Evolutionary conservation across 169 alveolate species (phyloP).

Genomic region (Theileria equi): DNA sequence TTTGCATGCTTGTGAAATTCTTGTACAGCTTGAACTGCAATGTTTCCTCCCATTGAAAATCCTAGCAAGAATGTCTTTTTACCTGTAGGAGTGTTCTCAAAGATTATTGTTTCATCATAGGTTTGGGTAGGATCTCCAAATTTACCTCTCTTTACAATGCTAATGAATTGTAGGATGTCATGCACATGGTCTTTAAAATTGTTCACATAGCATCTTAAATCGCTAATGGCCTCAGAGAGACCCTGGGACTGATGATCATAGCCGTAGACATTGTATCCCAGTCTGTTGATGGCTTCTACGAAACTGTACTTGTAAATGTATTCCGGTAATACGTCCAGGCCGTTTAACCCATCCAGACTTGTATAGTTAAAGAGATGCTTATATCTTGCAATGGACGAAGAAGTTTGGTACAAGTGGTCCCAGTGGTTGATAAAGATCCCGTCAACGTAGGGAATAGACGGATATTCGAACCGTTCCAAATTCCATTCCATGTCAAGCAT

Average conservation of each 20-base stretch:
- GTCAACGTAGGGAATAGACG: not conserved
- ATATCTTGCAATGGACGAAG: too few relatives aligned
- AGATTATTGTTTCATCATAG: conserved; percentile 12
- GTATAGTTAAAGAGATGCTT: conserved; percentile 4
- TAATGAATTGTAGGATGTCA: conserved; percentile 64
- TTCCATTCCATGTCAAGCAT: conserved; percentile 56
- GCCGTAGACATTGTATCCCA: conserved; percentile 67
- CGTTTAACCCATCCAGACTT: not conserved
- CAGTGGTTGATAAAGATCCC: not conserved
- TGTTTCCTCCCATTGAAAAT: conserved; percentile 70
- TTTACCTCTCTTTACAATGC: conserved; percentile 36
- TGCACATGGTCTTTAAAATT: conserved; percentile 48
- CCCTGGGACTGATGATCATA: conserved; percentile 71
- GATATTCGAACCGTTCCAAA: conserved; percentile 25
- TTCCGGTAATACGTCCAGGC: not conserved
- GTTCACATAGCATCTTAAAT: conserved; percentile 19
- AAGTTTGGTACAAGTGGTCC: too few relatives aligned
- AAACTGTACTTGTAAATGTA: conserved; percentile 60
- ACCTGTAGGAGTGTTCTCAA: conserved; percentile 1
- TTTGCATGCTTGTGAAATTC: conserved; percentile 10
- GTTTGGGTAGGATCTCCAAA: conserved; percentile 25
- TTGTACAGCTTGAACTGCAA: conserved; percentile 47
- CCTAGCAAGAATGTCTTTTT: conserved; percentile 60
- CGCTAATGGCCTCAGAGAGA: conserved; percentile 55
- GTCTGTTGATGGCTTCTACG: conserved; percentile 52